Evolutionary conservation across 75 land plant genomes (phyloP), one percentile per base, ranked within the genome.

Genomic region (Pinus tabuliformis): DNA sequence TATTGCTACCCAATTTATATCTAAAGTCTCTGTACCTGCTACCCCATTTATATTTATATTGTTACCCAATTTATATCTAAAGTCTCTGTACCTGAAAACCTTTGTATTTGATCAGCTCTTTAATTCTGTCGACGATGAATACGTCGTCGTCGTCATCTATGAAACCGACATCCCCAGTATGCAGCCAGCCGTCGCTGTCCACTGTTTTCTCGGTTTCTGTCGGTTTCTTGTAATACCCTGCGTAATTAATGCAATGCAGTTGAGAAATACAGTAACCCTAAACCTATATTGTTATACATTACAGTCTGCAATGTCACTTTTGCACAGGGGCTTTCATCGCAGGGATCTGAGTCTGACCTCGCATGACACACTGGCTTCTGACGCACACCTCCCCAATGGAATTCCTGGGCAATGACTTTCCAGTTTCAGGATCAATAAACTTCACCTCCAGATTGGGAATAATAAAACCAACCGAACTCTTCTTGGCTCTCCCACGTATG

Each of bases 21-120:
- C n/a, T n/a, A n/a, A n/a, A n/a, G n/a, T n/a, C n/a, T n/a, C n/a
- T n/a, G n/a, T n/a, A n/a, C n/a, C n/a, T n/a, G n/a, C n/a, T n/a
- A n/a, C n/a, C n/a, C 2, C 2, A 33, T 33, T 33, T 33, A 33
- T n/a, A 33, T 33, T 33, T 33, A 33, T 33, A 1, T 33, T 26
- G 0, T 0, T 26, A 26, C 2, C 33, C 2, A 33, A 33, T 33
- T 33, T 33, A 33, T n/a, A 33, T 33, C 33, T 33, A 0, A 33
- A 33, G 2, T 33, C 33, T 33, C 1, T 33, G 2, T 76, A 94
- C 99, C 89, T 96, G 99, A 58, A 94, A 96, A 3, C 99, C 99
- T 79, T 96, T 96, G 85, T 92, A 96, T 85, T 96, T 96, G 79
- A 96, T 96, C 37, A 96, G 81, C 77, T 96, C 99, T 73, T 96